These are phyloP conservation scores for Prunella vulgaris DNA, from an alignment of 257 asterid species.

Conservation along the genomic window DNA sequence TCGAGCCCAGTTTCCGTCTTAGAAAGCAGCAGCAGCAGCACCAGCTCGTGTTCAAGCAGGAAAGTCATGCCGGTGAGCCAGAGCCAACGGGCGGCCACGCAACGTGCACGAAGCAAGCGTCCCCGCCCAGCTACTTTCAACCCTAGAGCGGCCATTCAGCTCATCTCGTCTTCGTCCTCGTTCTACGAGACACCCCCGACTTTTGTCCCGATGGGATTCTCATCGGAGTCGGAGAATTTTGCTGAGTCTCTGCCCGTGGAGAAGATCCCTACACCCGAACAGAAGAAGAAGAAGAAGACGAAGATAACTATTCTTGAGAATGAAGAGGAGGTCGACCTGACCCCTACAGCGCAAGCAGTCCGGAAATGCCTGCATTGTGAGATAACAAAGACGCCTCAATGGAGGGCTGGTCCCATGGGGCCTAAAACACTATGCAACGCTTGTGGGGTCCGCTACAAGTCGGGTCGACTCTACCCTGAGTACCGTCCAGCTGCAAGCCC, in stretches of 20 bases:
- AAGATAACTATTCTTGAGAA: conserved; percentile 24
- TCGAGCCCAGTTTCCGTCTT: conserved; percentile 80
- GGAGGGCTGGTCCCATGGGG: conserved; percentile 68
- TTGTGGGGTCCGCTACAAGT: conserved; percentile 63
- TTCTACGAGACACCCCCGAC: conserved; percentile 30
- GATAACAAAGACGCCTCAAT: conserved; percentile 61
- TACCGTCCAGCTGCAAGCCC: conserved; percentile 72
- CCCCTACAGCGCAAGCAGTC: conserved; percentile 33
- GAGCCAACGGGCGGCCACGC: conserved; percentile 56
- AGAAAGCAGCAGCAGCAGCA: conserved; percentile 82
- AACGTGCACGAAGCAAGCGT: conserved; percentile 94
- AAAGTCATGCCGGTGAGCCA: conserved; percentile 44
- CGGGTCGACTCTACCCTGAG: conserved; percentile 58
- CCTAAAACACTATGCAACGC: conserved; percentile 70
- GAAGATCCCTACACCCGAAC: conserved; percentile 29
- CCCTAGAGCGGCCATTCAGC: conserved; percentile 54
- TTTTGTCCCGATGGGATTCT: conserved; percentile 23
- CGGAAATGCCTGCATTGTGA: conserved; percentile 68
- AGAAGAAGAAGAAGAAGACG: conserved; percentile 55
- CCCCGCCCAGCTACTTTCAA: conserved; percentile 73
- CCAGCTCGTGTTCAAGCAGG: conserved; percentile 45
- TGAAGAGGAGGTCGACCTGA: conserved; percentile 22
- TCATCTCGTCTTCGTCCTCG: conserved; percentile 35
- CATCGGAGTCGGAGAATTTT: conserved; percentile 35
- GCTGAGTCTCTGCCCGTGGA: conserved; percentile 33